Conservation (phyloP, 805 yeast genomes). For the Metschnikowia matae region DNA sequence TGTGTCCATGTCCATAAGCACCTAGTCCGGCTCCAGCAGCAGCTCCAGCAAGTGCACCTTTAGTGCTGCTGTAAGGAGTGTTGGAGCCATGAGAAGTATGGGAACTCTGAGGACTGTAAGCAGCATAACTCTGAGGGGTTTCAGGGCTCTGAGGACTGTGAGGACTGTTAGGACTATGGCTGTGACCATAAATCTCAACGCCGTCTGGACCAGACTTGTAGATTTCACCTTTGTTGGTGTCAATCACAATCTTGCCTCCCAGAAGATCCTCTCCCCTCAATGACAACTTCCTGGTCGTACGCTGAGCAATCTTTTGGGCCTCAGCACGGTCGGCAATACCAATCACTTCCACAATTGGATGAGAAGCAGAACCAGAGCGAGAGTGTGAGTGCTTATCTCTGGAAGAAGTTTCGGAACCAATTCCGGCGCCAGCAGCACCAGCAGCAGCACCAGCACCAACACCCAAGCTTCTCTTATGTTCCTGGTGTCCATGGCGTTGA, state of each 20-base stretch:
- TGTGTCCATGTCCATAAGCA: neutral
- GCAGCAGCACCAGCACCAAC: conserved; percentile 4
- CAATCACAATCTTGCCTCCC: conserved; percentile 32
- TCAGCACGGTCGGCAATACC: conserved; percentile 28
- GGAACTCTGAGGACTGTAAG: neutral
- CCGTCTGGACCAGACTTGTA: conserved; percentile 13
- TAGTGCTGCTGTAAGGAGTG: neutral
- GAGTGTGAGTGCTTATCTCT: neutral
- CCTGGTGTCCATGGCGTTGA: neutral
- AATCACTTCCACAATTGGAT: conserved; percentile 30
- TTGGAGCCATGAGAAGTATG: neutral
- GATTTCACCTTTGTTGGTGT: conserved; percentile 32
- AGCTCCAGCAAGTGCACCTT: neutral
- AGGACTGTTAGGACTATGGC: neutral
- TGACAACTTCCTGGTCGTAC: conserved; percentile 28
- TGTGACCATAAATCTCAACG: neutral
- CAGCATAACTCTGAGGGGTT: neutral
- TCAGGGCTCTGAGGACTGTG: neutral
- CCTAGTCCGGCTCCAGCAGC: neutral
- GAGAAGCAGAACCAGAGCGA: neutral
- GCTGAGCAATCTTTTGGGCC: conserved; percentile 30
- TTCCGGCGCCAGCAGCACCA: neutral
- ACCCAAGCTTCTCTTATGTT: neutral
- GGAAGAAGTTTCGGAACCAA: neutral
- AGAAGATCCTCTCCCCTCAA: conserved; percentile 31